Percentiles rank a stretch among this genome's conserved stretches.
phyloP scores from a whole-genome alignment of 805 yeast genomes.

The Barnettozyma californica region DNA sequence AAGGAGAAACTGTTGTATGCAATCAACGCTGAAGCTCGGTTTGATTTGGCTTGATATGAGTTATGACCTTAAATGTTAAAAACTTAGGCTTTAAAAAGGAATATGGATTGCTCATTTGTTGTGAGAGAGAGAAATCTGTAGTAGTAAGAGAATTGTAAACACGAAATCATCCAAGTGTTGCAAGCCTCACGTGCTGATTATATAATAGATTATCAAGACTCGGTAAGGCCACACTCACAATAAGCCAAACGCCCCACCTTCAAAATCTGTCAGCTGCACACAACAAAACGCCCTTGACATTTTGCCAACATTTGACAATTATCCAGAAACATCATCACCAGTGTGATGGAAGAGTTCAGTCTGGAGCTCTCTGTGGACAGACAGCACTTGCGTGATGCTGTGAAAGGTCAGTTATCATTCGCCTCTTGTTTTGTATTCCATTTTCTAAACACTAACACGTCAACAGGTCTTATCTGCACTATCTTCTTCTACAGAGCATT shows the following conservation, averaged over 20 bases:
- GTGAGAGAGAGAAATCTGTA: background rate
- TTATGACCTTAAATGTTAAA: too few species aligned
- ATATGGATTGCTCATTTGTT: background rate
- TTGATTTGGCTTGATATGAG: conserved; percentile 50
- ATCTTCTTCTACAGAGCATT: conserved; percentile 65
- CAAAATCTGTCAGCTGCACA: background rate
- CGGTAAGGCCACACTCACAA: background rate
- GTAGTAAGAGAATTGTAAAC: too few species aligned
- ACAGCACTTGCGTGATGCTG: conserved; percentile 8
- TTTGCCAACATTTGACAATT: background rate
- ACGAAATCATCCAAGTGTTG: too few species aligned
- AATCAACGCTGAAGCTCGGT: conserved; percentile 79
- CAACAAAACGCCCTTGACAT: background rate
- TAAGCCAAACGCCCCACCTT: too few species aligned
- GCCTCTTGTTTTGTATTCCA: background rate
- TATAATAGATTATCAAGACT: background rate
- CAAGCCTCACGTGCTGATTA: background rate
- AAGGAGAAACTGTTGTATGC: conserved; percentile 67
- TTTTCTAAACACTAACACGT: background rate
- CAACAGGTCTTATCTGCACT: conserved; percentile 44
- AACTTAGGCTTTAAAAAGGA: background rate
- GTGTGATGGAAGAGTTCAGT: conserved; percentile 11
- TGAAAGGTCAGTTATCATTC: conserved; percentile 6
- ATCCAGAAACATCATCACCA: background rate
- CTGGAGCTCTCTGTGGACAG: conserved; percentile 10